Percentiles rank a stretch among this genome's conserved stretches.
Conservation (phyloP, 2,329 filamentous ascomycete genomes). For the Fusarium fujikuroi region DNA sequence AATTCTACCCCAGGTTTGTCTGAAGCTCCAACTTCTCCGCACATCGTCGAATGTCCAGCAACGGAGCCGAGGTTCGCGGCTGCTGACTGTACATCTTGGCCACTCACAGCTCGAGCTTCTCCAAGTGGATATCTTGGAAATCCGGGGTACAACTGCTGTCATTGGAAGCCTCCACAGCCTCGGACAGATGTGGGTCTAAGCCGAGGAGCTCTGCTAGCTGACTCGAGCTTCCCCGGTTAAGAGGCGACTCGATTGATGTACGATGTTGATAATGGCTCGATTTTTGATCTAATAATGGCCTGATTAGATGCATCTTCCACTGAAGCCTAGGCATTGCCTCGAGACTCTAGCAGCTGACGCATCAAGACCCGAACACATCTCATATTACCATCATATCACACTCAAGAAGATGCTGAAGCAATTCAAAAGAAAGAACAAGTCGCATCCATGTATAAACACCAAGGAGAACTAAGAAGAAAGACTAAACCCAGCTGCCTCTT, state of each 20-base stretch:
- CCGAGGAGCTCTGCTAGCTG: conserved; percentile 26
- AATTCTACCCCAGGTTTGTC: conserved; percentile 33
- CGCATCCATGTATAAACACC: conserved; percentile 44
- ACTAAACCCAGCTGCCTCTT: conserved; percentile 30
- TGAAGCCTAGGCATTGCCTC: neutral
- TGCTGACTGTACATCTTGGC: conserved; percentile 23
- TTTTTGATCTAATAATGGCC: neutral
- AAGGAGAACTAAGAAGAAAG: conserved; percentile 22
- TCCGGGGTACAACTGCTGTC: conserved; percentile 40
- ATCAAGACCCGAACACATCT: neutral
- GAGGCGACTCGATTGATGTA: neutral
- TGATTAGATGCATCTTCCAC: neutral
- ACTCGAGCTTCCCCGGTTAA: conserved; percentile 15
- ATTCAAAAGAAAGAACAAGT: conserved; percentile 27
- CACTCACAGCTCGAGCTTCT: conserved; percentile 20
- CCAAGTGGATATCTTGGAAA: conserved; percentile 29
- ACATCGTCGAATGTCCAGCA: conserved; percentile 38
- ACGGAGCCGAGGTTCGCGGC: conserved; percentile 41
- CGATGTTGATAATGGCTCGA: neutral
- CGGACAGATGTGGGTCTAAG: conserved; percentile 28
- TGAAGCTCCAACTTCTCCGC: conserved; percentile 42
- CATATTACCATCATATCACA: neutral
- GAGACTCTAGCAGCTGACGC: neutral
- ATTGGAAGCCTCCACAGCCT: conserved; percentile 34
- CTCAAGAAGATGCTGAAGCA: neutral